A percentile compares a stretch with the other conserved stretches of the same genome.
These are phyloP conservation scores for Fusarium caatingaense DNA, from an alignment of 2,329 filamentous ascomycete genomes.

Conservation along the genomic window DNA sequence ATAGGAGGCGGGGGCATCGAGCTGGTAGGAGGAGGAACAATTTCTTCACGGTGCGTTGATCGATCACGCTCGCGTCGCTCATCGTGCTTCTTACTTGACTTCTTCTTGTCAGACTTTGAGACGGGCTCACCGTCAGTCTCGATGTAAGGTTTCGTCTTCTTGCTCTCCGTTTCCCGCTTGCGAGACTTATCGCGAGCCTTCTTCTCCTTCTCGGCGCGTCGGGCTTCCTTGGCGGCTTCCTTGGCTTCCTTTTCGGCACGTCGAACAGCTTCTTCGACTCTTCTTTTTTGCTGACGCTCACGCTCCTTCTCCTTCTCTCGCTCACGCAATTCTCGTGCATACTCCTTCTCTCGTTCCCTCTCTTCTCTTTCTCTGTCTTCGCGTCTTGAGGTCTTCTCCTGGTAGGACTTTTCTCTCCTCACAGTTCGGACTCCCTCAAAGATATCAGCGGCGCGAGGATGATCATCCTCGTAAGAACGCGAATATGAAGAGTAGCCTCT, in stretches of 20 bases:
- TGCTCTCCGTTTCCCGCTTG: slow-evolving; percentile 53
- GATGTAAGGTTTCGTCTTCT: slow-evolving; percentile 53
- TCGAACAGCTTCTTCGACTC: slow-evolving; percentile 31
- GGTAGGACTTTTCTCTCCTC: slow-evolving; percentile 61
- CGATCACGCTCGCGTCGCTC: slow-evolving; percentile 53
- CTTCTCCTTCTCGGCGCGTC: slow-evolving; percentile 54
- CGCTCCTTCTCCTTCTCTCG: slow-evolving; percentile 45
- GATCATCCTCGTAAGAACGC: slow-evolving; percentile 61
- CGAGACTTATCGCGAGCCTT: slow-evolving; percentile 55
- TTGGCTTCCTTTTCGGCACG: slow-evolving; percentile 47
- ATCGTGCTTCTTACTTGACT: slow-evolving; percentile 55
- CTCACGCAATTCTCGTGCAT: slow-evolving; percentile 38
- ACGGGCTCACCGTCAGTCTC: slow-evolving; percentile 48
- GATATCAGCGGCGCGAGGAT: slow-evolving; percentile 51
- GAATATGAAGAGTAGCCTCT: slow-evolving; percentile 52
- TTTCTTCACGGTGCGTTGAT: slow-evolving; percentile 51
- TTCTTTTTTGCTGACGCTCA: slow-evolving; percentile 25
- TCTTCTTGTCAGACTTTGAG: slow-evolving; percentile 52
- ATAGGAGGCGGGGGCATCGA: slow-evolving; percentile 40
- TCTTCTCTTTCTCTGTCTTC: slow-evolving; percentile 54
- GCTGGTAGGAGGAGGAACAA: slow-evolving; percentile 29
- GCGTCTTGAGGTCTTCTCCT: slow-evolving; percentile 58
- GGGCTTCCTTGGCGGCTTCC: slow-evolving; percentile 49
- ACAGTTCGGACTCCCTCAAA: slow-evolving; percentile 60
- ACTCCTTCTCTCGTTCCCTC: slow-evolving; percentile 44